phyloP scores from a whole-genome alignment of 73 alveolate genomes.

The Stentor coeruleus region DNA sequence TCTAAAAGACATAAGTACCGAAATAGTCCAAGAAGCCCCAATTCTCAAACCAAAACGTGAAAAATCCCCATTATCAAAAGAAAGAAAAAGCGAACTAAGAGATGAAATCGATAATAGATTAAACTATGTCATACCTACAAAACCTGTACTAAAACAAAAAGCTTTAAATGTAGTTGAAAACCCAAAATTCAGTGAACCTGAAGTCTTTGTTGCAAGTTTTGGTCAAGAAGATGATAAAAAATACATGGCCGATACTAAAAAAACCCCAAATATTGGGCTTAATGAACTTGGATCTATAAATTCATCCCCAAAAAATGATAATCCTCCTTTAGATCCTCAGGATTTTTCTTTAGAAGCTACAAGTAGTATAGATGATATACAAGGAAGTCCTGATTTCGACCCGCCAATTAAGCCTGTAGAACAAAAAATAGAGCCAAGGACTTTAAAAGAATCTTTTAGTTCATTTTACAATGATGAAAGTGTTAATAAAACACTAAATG shows the following conservation, averaged over 20 bases:
- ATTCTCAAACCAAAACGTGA: not conserved
- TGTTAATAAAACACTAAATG: not conserved
- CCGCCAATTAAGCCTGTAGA: not conserved
- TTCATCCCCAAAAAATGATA: no score
- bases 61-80: conserved; percentile 11
- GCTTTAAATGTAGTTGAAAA: no score
- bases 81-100: not conserved
- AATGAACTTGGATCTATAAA: no score
- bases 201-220: conserved; percentile 16
- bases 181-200: no score
- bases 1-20: not conserved
- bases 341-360: not conserved
- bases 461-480: conserved; percentile 11
- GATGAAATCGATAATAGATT: conserved; percentile 12
- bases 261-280: not conserved
- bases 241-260: not conserved
- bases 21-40: not conserved
- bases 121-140: not conserved
- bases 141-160: not conserved
- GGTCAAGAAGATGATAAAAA: not conserved
- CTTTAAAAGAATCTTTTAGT: not conserved
- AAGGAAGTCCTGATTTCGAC: not conserved
- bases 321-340: not conserved
- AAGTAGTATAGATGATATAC: not conserved
- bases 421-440: not conserved